Evolutionary conservation across 1,284 basidiomycete genomes (phyloP).

Genomic region (Meripilus lineatus): DNA sequence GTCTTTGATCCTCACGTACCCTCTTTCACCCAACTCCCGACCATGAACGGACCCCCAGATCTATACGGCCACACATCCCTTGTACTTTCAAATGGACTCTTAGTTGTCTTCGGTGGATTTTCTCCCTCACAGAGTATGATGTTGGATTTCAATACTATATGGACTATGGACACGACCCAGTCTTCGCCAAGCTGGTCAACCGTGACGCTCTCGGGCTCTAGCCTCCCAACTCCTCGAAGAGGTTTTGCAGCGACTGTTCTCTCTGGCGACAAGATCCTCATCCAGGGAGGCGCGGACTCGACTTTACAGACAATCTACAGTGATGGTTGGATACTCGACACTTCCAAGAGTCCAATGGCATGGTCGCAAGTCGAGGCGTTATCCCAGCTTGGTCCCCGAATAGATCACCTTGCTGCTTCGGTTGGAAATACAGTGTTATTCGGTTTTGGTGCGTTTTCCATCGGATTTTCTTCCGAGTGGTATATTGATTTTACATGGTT

Average conservation of each 20-base stretch:
- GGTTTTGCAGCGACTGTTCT: constrained; percentile 61
- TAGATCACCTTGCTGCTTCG: constrained; percentile 68
- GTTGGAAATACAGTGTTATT: constrained; percentile 64
- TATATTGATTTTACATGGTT: neutral
- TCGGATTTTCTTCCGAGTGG: too few relatives aligned
- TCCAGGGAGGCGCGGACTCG: constrained; percentile 76
- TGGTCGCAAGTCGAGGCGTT: constrained; percentile 54
- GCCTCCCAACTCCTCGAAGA: constrained; percentile 57
- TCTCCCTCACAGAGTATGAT: constrained; percentile 44
- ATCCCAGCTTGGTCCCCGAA: constrained; percentile 52
- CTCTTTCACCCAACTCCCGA: constrained; percentile 52
- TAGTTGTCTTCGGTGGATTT: constrained; percentile 78
- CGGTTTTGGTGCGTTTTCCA: constrained; percentile 73
- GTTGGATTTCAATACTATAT: constrained; percentile 55
- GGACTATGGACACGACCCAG: constrained; percentile 58
- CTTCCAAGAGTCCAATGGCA: constrained; percentile 44
- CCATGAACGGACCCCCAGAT: constrained; percentile 53
- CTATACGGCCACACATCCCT: constrained; percentile 70
- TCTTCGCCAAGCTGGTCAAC: constrained; percentile 46
- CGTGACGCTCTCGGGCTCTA: constrained; percentile 33
- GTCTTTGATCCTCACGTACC: constrained; percentile 50
- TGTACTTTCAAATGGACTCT: constrained; percentile 58
- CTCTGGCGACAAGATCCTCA: constrained; percentile 52
- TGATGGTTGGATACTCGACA: constrained; percentile 77
- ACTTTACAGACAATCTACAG: constrained; percentile 47